These are phyloP conservation scores for Stentor roeselii DNA, from an alignment of 73 alveolate species.

Conservation along the genomic window DNA sequence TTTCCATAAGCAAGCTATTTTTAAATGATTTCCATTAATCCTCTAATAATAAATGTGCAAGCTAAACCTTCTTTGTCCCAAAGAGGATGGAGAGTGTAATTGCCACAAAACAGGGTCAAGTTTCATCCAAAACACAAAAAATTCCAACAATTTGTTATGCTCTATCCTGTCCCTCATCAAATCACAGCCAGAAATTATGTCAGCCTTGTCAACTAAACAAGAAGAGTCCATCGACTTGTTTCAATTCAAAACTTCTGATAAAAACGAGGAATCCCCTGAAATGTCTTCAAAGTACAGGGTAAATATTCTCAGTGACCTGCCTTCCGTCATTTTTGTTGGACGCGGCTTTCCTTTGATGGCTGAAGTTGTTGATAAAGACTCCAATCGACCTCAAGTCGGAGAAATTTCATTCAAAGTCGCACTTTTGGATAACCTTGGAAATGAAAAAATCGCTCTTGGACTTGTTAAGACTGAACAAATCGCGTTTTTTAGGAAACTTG, in stretches of 20 bases:
- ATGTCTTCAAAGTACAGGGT: neutral
- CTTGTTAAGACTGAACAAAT: neutral
- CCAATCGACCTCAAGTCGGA: too few species aligned
- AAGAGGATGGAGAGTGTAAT: neutral
- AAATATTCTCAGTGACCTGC: neutral
- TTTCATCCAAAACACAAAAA: neutral
- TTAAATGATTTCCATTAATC: too few species aligned
- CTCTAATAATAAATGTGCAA: constrained; percentile 7
- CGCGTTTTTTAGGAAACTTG: neutral
- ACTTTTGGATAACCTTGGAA: neutral
- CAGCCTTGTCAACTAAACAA: neutral
- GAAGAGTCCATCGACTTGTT: too few species aligned
- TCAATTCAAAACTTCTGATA: neutral
- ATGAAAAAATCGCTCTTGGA: neutral
- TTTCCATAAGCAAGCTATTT: too few species aligned
- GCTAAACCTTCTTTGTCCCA: neutral
- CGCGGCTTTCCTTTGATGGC: neutral
- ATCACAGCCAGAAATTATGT: neutral
- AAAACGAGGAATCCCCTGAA: neutral
- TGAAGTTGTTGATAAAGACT: neutral
- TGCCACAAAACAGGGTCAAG: neutral
- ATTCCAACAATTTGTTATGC: neutral
- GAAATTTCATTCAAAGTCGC: neutral
- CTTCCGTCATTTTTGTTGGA: neutral
- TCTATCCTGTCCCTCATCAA: neutral